phyloP scores from a whole-genome alignment of 2,329 filamentous ascomycete species.

The Aspergillus intermedius region DNA sequence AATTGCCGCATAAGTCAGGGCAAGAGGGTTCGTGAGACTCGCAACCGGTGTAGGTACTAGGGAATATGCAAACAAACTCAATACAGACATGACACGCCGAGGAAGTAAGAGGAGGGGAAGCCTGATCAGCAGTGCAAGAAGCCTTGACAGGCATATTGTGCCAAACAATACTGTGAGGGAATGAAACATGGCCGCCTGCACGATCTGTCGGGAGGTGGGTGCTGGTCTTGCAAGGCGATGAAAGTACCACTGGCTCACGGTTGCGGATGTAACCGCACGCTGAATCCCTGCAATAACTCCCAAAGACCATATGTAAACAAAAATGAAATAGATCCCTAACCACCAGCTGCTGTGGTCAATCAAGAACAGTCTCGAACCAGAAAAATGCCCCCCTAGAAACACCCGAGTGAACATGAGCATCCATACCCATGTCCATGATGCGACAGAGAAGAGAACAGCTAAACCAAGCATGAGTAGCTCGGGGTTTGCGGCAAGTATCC shows the following conservation, averaged over 20 bases:
- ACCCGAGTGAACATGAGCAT: slow-evolving; percentile 92
- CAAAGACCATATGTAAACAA: slow-evolving; percentile 94
- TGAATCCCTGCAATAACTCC: slow-evolving; percentile 83
- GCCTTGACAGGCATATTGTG: slow-evolving; percentile 80
- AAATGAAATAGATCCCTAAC: slow-evolving; percentile 83
- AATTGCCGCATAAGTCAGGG: slow-evolving; percentile 87
- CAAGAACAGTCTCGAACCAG: slow-evolving; percentile 58
- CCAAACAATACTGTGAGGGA: slow-evolving; percentile 82
- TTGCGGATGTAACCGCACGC: slow-evolving; percentile 84
- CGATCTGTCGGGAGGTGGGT: slow-evolving; percentile 71
- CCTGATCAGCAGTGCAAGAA: slow-evolving; percentile 72
- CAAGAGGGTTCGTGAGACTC: slow-evolving; percentile 81
- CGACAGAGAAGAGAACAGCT: slow-evolving; percentile 64
- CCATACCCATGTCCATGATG: slow-evolving; percentile 93
- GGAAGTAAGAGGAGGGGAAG: slow-evolving; percentile 81
- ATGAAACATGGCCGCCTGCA: slow-evolving; percentile 74
- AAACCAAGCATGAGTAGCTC: slow-evolving; percentile 80
- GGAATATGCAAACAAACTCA: slow-evolving; percentile 67
- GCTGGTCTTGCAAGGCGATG: slow-evolving; percentile 77
- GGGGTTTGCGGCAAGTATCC: slow-evolving; percentile 77
- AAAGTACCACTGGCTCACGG: slow-evolving; percentile 98
- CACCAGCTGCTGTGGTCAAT: slow-evolving; percentile 89
- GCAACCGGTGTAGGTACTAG: slow-evolving; percentile 80
- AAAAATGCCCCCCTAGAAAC: slow-evolving; percentile 85
- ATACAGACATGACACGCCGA: slow-evolving; percentile 60